These are phyloP conservation scores for Galerina marginata DNA, from an alignment of 768 basidiomycete species.

Conservation along the genomic window DNA sequence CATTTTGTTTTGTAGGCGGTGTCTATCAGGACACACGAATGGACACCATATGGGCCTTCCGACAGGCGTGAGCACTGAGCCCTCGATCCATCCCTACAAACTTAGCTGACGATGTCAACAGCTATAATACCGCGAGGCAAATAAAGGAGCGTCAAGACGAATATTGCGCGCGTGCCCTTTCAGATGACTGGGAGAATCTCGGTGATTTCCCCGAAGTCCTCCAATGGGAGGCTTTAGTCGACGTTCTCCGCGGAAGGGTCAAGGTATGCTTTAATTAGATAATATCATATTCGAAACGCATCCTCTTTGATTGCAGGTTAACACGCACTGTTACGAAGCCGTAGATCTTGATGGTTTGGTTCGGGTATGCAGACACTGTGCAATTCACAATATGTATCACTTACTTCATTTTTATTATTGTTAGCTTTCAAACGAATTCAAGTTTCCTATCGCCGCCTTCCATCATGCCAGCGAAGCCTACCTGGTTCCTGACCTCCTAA, in stretches of 20 bases:
- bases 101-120: slow-evolving; percentile 20
- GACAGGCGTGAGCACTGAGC: slow-evolving; percentile 53
- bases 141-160: slow-evolving; percentile 72
- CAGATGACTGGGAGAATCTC: slow-evolving; percentile 53
- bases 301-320: slow-evolving; percentile 41
- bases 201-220: slow-evolving; percentile 71
- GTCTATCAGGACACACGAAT: slow-evolving; percentile 60
- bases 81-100: too few relatives aligned
- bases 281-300: neutral
- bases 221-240: slow-evolving; percentile 80
- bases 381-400: neutral
- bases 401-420: slow-evolving; percentile 21
- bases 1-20: slow-evolving; percentile 27
- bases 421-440: slow-evolving; percentile 84
- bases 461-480: slow-evolving; percentile 86
- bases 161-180: slow-evolving; percentile 58
- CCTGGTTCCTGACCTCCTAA: slow-evolving; percentile 79
- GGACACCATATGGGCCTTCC: slow-evolving; percentile 73
- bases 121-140: slow-evolving; percentile 68
- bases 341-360: slow-evolving; percentile 78
- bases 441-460: slow-evolving; percentile 77
- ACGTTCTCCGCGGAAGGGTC: slow-evolving; percentile 78
- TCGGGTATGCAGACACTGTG: slow-evolving; percentile 49
- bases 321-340: slow-evolving; percentile 60
- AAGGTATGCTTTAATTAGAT: slow-evolving; percentile 48